These are phyloP conservation scores for Pseudopithomyces maydicus DNA, from an alignment of 2,329 filamentous ascomycete genomes.

Conservation along the genomic window DNA sequence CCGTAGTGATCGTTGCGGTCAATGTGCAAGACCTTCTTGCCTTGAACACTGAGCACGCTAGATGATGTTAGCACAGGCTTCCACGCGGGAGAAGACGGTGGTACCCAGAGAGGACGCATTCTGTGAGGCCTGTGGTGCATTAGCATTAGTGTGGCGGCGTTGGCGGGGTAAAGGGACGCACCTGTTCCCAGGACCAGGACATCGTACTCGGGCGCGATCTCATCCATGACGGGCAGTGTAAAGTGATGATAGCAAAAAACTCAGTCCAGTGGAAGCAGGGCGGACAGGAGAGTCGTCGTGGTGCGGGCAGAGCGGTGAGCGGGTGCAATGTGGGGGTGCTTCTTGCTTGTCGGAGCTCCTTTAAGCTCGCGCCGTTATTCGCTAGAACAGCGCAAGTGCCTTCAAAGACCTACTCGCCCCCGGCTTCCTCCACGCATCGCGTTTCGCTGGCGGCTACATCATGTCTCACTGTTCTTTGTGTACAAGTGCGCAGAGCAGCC, in stretches of 20 bases:
- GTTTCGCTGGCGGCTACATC: background rate
- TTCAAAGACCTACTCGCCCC: slow-evolving; percentile 14
- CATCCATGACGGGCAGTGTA: slow-evolving; percentile 73
- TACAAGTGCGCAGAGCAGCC: background rate
- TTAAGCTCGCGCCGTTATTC: slow-evolving; percentile 31
- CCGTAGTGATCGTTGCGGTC: slow-evolving; percentile 98
- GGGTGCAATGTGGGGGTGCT: slow-evolving; percentile 27
- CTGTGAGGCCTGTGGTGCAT: slow-evolving; percentile 76
- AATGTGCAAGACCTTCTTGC: slow-evolving; percentile 98
- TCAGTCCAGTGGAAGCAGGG: background rate
- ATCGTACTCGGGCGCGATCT: slow-evolving; percentile 98
- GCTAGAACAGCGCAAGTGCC: slow-evolving; percentile 22
- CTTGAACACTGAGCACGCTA: slow-evolving; percentile 95
- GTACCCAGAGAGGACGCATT: slow-evolving; percentile 98
- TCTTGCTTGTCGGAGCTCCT: slow-evolving; percentile 26
- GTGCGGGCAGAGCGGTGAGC: slow-evolving; percentile 36
- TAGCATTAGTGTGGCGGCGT: slow-evolving; percentile 37
- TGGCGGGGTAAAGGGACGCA: slow-evolving; percentile 59
- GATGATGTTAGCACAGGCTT: slow-evolving; percentile 20
- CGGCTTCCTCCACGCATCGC: background rate
- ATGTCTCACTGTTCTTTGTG: background rate
- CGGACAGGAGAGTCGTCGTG: slow-evolving; percentile 15
- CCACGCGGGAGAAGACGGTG: slow-evolving; percentile 13
- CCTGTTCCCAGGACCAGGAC: slow-evolving; percentile 97
- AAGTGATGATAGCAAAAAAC: slow-evolving; percentile 8